Conservation (phyloP, 108 stramenopile genomes). For the Cyclotella kingstonii region DNA sequence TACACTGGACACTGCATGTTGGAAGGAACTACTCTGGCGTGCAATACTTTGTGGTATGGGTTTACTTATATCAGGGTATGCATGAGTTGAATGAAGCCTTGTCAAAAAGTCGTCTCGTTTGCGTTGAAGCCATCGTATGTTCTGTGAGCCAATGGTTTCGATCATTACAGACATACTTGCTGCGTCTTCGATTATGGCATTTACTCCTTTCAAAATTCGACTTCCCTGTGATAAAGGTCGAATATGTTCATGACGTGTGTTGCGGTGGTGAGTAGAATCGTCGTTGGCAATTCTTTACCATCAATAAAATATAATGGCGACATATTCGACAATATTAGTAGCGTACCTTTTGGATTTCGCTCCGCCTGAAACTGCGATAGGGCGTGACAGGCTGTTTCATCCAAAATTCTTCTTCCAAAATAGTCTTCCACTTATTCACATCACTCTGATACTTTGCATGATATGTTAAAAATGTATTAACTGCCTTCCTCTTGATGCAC, state of each 20-base stretch:
- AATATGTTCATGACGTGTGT: slow-evolving; percentile 21
- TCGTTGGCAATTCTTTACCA: slow-evolving; percentile 21
- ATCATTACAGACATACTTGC: slow-evolving; percentile 85
- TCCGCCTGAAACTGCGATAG: slow-evolving; percentile 77
- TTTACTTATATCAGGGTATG: slow-evolving; percentile 10
- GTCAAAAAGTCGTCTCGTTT: slow-evolving; percentile 74
- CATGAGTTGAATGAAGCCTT: slow-evolving; percentile 24
- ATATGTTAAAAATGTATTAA: slow-evolving; percentile 68
- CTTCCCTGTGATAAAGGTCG: slow-evolving; percentile 47
- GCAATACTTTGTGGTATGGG: slow-evolving; percentile 60
- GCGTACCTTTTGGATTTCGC: slow-evolving; percentile 77
- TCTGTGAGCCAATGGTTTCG: slow-evolving; percentile 75
- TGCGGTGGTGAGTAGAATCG: slow-evolving; percentile 42
- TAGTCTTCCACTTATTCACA: slow-evolving; percentile 62
- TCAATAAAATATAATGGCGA: slow-evolving; percentile 9
- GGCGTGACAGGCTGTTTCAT: slow-evolving; percentile 87
- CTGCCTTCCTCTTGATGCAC: slow-evolving; percentile 65
- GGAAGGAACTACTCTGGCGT: slow-evolving; percentile 49
- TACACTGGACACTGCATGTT: slow-evolving; percentile 74
- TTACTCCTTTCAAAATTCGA: slow-evolving; percentile 77
- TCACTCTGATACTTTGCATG: slow-evolving; percentile 63
- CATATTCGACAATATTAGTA: not conserved
- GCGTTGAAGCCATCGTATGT: slow-evolving; percentile 72
- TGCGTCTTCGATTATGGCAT: slow-evolving; percentile 77
- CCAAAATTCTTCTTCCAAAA: slow-evolving; percentile 78